Evolutionary conservation across 257 asterid genomes (phyloP), one percentile per base, ranked within the genome.

Genomic region (Paulownia fortunei): DNA sequence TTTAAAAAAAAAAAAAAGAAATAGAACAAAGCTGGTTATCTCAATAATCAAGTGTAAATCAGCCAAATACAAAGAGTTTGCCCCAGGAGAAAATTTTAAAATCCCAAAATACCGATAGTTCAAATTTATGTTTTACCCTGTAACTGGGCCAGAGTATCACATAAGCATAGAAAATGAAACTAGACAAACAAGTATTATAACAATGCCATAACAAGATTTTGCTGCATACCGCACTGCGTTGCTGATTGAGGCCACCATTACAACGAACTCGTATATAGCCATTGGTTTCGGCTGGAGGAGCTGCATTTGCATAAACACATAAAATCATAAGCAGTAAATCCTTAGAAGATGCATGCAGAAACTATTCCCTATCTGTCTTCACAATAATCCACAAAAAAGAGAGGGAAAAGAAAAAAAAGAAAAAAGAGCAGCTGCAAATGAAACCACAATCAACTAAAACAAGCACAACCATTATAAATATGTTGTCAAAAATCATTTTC

Each of bases 201-300:
- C 41, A 47, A 56, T 36, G 34, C 18, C 69, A 79, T 6, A 26
- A 61, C 73, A 73, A 74, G 55, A 73, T 58, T 65, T 66, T 5
- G 80, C 72, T 56, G 65, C 89, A 67, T 82, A 96, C 98, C 81
- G 99, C 99, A 86, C 89, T 96, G 81, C 99, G 88, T 82, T 96
- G 98, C 87, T 96, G 98, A 80, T 94, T 96, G 80, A 96, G 90
- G 82, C 99, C 99, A 52, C 99, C 99, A 82, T 96, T 96, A 85
- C 99, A 96, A 67, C 98, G 97, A 81, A 96, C 98, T 68, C 99
- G 94, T 67, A 96, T 80, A 82, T 96, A 96, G 36, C 99, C 99
- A 87, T 89, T 95, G 84, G 88, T 88, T 84, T 89, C 92, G 65
- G 71, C 77, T 24, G 95, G 85, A 78, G 98, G 98, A 79, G 97